Conservation (phyloP, 2,329 filamentous ascomycete genomes). For the Fusarium domesticum region DNA sequence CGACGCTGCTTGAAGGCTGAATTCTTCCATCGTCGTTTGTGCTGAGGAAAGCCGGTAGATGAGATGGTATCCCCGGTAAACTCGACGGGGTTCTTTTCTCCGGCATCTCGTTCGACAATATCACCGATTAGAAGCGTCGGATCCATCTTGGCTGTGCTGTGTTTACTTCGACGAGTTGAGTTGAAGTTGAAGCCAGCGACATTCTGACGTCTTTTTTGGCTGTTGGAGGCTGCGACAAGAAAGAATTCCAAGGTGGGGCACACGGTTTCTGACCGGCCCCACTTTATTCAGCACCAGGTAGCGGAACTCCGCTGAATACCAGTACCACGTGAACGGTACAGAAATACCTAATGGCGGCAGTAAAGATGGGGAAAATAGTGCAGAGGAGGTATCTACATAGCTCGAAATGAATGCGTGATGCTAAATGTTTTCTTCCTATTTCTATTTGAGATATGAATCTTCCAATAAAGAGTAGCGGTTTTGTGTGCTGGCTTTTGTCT, state of each 20-base stretch:
- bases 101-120: constrained; percentile 70
- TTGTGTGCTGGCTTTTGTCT: too few species aligned
- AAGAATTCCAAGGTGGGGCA: constrained; percentile 20
- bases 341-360: background rate
- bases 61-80: constrained; percentile 46
- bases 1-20: constrained; percentile 74
- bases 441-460: too few species aligned
- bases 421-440: too few species aligned
- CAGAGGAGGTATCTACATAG: too few species aligned
- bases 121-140: constrained; percentile 65
- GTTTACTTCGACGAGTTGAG: constrained; percentile 2
- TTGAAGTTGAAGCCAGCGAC: too few species aligned
- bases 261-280: constrained; percentile 9
- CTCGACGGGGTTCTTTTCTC: constrained; percentile 58
- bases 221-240: constrained; percentile 13
- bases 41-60: constrained; percentile 78
- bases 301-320: constrained; percentile 12
- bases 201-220: constrained; percentile 24
- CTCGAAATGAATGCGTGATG: too few species aligned
- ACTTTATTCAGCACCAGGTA: constrained; percentile 12
- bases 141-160: constrained; percentile 31
- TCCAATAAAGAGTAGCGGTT: too few species aligned
- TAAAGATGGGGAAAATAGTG: background rate
- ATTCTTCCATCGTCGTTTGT: constrained; percentile 69
- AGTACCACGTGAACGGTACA: constrained; percentile 17